Conservation (phyloP, 2,329 filamentous ascomycete genomes). For the Pseudogymnoascus verrucosus region DNA sequence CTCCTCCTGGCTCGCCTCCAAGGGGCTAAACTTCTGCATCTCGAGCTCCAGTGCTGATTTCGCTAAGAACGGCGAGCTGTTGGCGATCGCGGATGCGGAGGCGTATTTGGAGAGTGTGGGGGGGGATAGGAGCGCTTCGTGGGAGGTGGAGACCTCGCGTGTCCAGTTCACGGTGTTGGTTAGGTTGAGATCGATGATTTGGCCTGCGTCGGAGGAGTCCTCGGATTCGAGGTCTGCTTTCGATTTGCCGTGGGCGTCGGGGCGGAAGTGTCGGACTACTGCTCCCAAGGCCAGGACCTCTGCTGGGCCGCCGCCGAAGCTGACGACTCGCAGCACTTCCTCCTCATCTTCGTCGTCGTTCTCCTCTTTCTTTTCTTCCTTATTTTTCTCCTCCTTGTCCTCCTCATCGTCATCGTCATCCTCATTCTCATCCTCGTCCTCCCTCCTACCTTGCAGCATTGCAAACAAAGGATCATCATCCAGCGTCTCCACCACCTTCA, state of each 20-base stretch:
- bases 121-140: constrained; percentile 44
- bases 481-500: constrained; percentile 20
- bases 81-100: constrained; percentile 37
- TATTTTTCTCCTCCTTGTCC: not conserved
- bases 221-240: not conserved
- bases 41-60: constrained; percentile 31
- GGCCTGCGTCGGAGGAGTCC: not conserved
- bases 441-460: not conserved
- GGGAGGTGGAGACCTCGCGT: constrained; percentile 50
- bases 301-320: constrained; percentile 43
- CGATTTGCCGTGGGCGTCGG: constrained; percentile 4
- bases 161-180: constrained; percentile 79
- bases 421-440: not conserved
- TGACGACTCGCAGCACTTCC: constrained; percentile 13
- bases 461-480: not conserved
- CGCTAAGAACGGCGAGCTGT: constrained; percentile 38
- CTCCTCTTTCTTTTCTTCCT: not conserved
- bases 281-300: constrained; percentile 56
- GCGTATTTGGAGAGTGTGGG: constrained; percentile 45
- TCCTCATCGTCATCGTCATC: constrained; percentile 6
- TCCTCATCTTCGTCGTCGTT: constrained; percentile 10
- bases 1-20: constrained; percentile 32
- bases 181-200: constrained; percentile 46
- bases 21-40: constrained; percentile 43
- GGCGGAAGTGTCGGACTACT: constrained; percentile 35